Evolutionary conservation across 2,329 filamentous ascomycete species (phyloP), one percentile per base, ranked within the genome.

Genomic region (Colletotrichum tropicicola): DNA sequence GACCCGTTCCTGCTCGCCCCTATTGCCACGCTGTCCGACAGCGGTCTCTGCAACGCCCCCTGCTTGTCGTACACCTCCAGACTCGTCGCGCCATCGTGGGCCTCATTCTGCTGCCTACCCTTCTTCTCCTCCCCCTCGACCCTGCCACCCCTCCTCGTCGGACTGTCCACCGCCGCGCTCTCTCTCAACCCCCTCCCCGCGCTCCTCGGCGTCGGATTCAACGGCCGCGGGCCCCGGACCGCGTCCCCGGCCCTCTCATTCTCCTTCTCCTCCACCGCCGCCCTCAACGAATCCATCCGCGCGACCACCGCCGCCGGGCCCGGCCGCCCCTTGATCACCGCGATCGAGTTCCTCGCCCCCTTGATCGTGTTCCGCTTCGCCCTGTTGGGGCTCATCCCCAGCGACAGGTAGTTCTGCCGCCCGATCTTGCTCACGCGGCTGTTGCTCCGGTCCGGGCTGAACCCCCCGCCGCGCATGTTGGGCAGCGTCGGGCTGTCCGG

Each of bases 1-100:
- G 68, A 67, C 10, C 51, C 37, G 12, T n/a, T 41, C 10, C 47
- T 45, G 12, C 43, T n/a, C 2, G 44, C 19, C 17, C 58, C 59
- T 2, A 23, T 21, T 19, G 37, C 48, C 15, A 76, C 72, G 64
- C 75, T 71, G n/a, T 77, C 77, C 3, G 80, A 82, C 25, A 43
- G 19, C 37, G 80, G 81, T 28, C 73, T 72, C 64, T 80, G 74
- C 61, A 83, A 68, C 53, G 84, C 84, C 2, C 81, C 82, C 27
- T 84, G 79, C 51, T 75, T 71, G 63, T 84, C 81, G 65, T 84
- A 84, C 51, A 82, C 55, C 1, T 78, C 79, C 28, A 80, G 61
- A 32, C 79, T 83, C 19, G 82, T 80, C 1, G 73, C 70, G 15
- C 79, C 80, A 19, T 65, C 67, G 1, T 73, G 66, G 30, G 67